Evolutionary conservation across 768 basidiomycete genomes (phyloP).

Genomic region (Russula virescens): DNA sequence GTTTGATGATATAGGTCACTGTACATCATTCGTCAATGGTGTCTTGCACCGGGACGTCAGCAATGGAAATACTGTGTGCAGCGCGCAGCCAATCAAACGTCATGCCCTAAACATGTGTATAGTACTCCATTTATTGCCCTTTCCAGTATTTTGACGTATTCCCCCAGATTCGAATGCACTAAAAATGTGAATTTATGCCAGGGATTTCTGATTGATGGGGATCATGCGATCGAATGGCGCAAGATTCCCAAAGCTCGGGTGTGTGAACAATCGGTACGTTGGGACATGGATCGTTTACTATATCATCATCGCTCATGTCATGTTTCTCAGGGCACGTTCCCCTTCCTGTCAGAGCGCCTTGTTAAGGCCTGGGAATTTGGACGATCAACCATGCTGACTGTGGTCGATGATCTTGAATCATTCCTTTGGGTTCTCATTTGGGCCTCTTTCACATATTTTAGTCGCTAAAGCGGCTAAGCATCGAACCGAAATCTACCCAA

Average conservation of each 20-base stretch:
- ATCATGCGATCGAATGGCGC: neutral
- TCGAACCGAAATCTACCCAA: too few species aligned
- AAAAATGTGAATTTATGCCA: neutral
- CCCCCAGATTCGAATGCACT: neutral
- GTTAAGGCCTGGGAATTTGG: accelerated
- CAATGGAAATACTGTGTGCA: too few species aligned
- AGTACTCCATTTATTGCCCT: too few species aligned
- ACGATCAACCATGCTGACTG: neutral
- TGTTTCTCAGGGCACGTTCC: neutral
- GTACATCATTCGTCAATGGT: too few species aligned
- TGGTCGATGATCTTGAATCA: neutral
- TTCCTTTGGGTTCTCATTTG: neutral
- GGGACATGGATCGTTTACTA: neutral
- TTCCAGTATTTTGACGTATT: neutral
- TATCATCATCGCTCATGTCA: too few species aligned
- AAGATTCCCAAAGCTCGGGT: too few species aligned
- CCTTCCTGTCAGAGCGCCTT: neutral
- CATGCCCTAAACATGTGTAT: too few species aligned
- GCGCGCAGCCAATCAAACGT: too few species aligned
- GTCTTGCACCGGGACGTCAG: too few species aligned
- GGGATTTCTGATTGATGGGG: neutral
- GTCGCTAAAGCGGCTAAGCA: too few species aligned
- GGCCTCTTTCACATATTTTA: neutral
- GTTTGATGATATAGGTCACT: too few species aligned
- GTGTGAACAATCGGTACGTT: neutral